Percentiles rank a stretch among this genome's conserved stretches.
phyloP scores from a whole-genome alignment of 208 protist genomes.

The Acanthamoeba culbertsoni region DNA sequence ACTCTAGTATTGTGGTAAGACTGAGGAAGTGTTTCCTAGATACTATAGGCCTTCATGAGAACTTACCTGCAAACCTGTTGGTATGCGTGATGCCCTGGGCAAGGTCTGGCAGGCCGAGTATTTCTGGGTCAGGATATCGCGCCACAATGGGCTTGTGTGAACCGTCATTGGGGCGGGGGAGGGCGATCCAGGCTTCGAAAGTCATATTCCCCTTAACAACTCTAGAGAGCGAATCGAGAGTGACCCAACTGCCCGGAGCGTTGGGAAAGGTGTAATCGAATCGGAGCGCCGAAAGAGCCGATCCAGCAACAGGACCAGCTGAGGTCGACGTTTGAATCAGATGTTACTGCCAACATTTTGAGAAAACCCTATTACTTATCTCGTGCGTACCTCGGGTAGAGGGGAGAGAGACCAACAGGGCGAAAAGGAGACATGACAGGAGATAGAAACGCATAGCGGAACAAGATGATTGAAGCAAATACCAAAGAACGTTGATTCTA shows the following conservation, averaged over 20 bases:
- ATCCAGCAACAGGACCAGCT: background rate
- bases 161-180: background rate
- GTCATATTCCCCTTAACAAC: background rate
- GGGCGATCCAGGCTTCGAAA: slow-evolving; percentile 25
- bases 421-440: background rate
- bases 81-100: background rate
- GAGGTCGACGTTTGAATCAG: too few species aligned
- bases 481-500: too few species aligned
- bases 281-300: background rate
- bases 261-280: background rate
- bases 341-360: background rate
- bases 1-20: too few species aligned
- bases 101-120: background rate
- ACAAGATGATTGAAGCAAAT: too few species aligned
- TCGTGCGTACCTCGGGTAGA: background rate
- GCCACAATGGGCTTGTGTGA: background rate
- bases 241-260: background rate
- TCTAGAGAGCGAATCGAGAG: background rate
- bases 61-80: background rate
- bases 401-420: background rate
- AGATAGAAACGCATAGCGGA: background rate
- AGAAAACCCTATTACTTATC: background rate
- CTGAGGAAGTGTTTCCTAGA: too few species aligned
- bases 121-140: background rate
- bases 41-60: too few species aligned